A percentile compares a stretch with the other conserved stretches of the same genome.
Conservation (phyloP, 768 basidiomycete genomes). For the Phanerochaete sordida region DNA sequence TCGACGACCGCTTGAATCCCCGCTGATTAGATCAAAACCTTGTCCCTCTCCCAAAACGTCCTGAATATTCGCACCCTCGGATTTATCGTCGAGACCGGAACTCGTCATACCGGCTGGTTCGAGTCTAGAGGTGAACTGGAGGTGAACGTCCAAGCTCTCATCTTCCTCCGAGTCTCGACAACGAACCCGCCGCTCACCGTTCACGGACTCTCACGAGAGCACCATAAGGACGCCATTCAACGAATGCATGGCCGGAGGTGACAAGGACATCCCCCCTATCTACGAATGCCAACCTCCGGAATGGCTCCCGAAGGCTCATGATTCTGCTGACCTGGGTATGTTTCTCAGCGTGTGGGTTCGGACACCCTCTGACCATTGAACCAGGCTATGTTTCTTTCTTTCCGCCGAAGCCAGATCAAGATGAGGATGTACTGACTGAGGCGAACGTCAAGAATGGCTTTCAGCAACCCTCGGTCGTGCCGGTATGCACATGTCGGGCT, state of each 20-base stretch:
- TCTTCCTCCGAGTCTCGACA: too few relatives aligned
- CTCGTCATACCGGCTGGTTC: too few relatives aligned
- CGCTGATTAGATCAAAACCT: too few relatives aligned
- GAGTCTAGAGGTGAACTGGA: too few relatives aligned
- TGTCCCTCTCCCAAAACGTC: too few relatives aligned
- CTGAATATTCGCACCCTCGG: too few relatives aligned
- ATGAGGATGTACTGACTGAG: constrained; percentile 70
- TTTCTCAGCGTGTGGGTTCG: neutral
- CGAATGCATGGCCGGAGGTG: constrained; percentile 19
- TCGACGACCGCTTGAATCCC: too few relatives aligned
- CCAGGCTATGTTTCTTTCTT: constrained; percentile 74
- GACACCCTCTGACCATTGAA: neutral
- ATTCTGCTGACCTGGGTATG: constrained; percentile 66
- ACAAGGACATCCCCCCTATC: constrained; percentile 37
- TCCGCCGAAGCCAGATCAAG: constrained; percentile 71
- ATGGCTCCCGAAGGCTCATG: constrained; percentile 71
- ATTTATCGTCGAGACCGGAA: too few relatives aligned
- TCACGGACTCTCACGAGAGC: neutral
- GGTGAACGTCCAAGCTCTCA: too few relatives aligned
- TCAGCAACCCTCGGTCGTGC: constrained; percentile 46
- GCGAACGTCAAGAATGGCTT: constrained; percentile 66
- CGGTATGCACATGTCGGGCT: constrained; percentile 38
- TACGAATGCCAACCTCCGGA: constrained; percentile 67
- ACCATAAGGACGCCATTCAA: neutral
- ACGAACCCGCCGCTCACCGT: too few relatives aligned